Conservation (phyloP, 2,329 filamentous ascomycete species). For the Stachybotrys chlorohalonatus region DNA sequence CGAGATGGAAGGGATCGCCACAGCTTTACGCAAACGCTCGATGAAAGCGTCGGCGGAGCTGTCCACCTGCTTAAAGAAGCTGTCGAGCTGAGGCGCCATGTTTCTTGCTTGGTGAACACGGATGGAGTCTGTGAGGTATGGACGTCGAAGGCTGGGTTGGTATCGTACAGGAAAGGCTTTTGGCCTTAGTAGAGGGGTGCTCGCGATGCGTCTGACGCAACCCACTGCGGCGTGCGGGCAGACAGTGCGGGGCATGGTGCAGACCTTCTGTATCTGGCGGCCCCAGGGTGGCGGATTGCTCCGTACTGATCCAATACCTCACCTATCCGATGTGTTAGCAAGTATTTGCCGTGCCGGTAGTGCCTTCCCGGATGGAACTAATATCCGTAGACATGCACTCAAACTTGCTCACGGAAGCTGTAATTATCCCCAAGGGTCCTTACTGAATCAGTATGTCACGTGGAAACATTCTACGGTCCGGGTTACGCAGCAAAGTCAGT, state of each 20-base stretch:
- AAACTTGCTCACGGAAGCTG: no score
- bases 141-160: constrained; percentile 15
- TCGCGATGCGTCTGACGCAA: constrained; percentile 12
- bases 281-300: not conserved
- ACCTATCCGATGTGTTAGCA: not conserved
- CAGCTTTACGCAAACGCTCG: constrained; percentile 80
- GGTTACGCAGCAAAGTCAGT: no score
- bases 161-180: constrained; percentile 9
- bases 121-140: constrained; percentile 45
- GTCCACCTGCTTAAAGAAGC: constrained; percentile 91
- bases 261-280: constrained; percentile 13
- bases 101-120: constrained; percentile 54
- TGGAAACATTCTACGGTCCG: no score
- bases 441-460: no score
- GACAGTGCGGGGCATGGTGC: constrained; percentile 36
- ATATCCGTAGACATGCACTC: no score
- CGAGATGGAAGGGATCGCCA: constrained; percentile 93
- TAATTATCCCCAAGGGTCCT: no score
- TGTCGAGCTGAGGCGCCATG: constrained; percentile 86
- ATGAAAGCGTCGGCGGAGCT: constrained; percentile 72
- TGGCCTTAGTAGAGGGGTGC: constrained; percentile 14
- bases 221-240: constrained; percentile 20
- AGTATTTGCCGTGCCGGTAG: no score
- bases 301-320: not conserved
- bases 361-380: no score